Base-by-base conservation (phyloP, 768 basidiomycete species). In the Suillus variegatus region DNA sequence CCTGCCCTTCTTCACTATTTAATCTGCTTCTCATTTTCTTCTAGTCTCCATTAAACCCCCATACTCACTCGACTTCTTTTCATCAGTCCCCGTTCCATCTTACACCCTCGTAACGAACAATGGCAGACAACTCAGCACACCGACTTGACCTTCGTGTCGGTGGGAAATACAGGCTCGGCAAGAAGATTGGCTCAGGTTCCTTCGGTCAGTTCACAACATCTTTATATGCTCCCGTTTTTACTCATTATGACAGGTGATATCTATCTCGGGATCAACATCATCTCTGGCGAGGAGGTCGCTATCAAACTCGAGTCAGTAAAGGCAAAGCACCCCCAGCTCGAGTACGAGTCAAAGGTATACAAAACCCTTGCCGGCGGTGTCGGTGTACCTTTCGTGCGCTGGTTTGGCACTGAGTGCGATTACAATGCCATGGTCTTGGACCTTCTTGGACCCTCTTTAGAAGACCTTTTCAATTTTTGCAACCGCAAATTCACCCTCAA, bases 271-370 rank as follows among this genome's bases (percentile, higher is more conserved):
- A 97, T 97, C 79, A 99, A 99, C 86, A 98, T 99, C 83, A 98
- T 99, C 76, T 98, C 97, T 20, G 97, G 97, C 32, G 97, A 99
- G 78, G 97, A 99, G 77, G 97, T 99, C 67, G 97, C 95, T 76
- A 99, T 99, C 86, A 99, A 99, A 82, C 93, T 99, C 72, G 97
- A 99, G 81, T 98, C 97, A 2, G 95, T 99, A 79, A 99, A 99
- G 80, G 97, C 97, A 71, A 99, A 99, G 80, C 97, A 99, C 72
- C 97, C 97, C n/a, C 97, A 99, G 81, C 91, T 99, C 73, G 97
- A 99, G 79, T 99, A 99, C 76, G 97, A 99, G 81, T 91, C 90
- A 70, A 92, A 93, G 78, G 92, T 93, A 57, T 92, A 91, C 82
- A 99, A 98, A 88, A 95, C 94, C n/a, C 88, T 99, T 60, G 97